Evolutionary conservation across 331 rosid species (phyloP).

Genomic region (Rosa hybrid): DNA sequence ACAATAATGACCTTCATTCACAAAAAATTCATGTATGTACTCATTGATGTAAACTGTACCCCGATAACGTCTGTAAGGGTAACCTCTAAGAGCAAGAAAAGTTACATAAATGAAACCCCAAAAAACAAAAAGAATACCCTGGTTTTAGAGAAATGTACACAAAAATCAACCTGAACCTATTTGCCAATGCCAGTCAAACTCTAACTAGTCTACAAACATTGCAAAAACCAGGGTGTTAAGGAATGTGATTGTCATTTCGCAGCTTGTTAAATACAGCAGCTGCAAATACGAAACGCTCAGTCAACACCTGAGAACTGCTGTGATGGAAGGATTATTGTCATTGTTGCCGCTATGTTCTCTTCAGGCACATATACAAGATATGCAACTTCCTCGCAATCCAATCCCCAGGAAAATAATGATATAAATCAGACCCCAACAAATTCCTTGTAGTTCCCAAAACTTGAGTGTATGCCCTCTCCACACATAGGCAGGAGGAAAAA

Average conservation of each 20-base stretch:
- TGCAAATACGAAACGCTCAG: constrained; percentile 47
- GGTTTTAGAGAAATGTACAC: constrained; percentile 39
- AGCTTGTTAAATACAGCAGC: constrained; percentile 60
- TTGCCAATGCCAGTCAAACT: constrained; percentile 33
- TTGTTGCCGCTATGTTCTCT: constrained; percentile 29
- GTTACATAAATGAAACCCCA: background rate
- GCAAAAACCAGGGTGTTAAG: constrained; percentile 45
- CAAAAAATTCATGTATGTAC: constrained; percentile 10
- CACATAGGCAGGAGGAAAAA: constrained; percentile 38
- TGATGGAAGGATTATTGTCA: constrained; percentile 32
- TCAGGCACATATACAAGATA: constrained; percentile 44
- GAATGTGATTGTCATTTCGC: constrained; percentile 38
- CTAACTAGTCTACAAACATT: constrained; percentile 50
- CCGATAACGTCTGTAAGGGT: background rate
- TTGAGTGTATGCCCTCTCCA: constrained; percentile 52
- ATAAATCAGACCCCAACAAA: constrained; percentile 51
- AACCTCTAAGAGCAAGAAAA: background rate
- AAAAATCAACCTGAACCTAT: constrained; percentile 38
- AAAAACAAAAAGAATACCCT: constrained; percentile 32
- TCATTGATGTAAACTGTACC: background rate
- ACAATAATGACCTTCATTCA: constrained; percentile 11
- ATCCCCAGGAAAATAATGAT: constrained; percentile 52
- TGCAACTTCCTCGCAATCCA: constrained; percentile 45
- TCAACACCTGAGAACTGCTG: constrained; percentile 44
- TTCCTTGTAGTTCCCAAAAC: constrained; percentile 50